Percentiles rank a stretch among this genome's conserved stretches.
phyloP scores from a whole-genome alignment of 73 alveolate genomes.

The Paramecium sexaurelia region DNA sequence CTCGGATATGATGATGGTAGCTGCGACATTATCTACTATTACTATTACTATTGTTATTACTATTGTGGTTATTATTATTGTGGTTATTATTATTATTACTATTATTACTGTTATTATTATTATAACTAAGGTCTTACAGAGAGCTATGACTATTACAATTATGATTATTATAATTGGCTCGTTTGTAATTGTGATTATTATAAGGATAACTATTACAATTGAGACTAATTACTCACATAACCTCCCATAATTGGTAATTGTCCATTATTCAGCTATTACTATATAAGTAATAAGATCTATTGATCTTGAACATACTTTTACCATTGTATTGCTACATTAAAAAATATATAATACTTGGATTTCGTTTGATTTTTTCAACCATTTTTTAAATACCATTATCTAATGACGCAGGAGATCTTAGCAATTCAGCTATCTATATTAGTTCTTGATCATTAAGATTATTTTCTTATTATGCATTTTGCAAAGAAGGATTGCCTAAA shows the following conservation, averaged over 20 bases:
- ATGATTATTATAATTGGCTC: not conserved
- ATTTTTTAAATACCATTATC: not conserved
- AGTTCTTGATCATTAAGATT: not conserved
- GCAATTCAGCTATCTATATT: not conserved
- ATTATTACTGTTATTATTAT: not conserved
- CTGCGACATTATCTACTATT: not conserved
- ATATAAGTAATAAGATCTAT: not conserved
- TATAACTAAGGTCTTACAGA: not conserved
- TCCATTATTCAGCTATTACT: not conserved
- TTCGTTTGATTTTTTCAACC: constrained; percentile 22
- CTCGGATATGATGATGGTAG: not conserved
- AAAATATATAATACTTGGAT: constrained; percentile 16
- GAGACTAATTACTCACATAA: not conserved
- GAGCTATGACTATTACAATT: not conserved
- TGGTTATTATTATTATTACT: not conserved
- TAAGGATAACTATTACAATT: not conserved
- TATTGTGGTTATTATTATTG: not conserved
- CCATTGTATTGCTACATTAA: not conserved
- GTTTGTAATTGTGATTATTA: not conserved
- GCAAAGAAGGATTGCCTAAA: not conserved
- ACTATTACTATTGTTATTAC: not conserved
- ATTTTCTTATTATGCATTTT: not conserved
- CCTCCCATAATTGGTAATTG: not conserved
- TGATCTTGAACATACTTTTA: not conserved
- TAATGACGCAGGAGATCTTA: not conserved